Base-by-base conservation (phyloP, 2,329 filamentous ascomycete genomes). In the Aspergillus fumigatus region DNA sequence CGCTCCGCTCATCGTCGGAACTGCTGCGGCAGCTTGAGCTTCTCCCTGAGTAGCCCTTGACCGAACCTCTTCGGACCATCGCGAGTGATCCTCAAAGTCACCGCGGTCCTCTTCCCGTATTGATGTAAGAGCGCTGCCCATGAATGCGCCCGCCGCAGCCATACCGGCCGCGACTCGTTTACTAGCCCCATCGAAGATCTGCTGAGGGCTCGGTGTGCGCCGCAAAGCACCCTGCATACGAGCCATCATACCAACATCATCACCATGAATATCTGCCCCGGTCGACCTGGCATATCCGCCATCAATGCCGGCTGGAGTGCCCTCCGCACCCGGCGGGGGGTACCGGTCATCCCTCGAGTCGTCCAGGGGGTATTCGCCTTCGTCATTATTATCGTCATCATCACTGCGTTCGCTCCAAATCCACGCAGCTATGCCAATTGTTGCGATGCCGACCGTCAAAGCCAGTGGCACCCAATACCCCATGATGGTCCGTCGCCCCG, bases 41-140 rank as follows among this genome's bases (percentile, higher is more conserved):
- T 61, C 66, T 59, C 59, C 66, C 57, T 67, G 68, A 41, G 67
- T 75, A 55, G 75, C 76, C 64, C 88, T 85, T 50, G 88, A 82
- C 65, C 90, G 88, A 23, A 88, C 90, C 76, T 97, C 92, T 73
- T 97, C 92, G 14, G 88, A 92, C 93, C 93, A 97, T 52, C 90
- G 86, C 70, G 90, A 89, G 74, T 94, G 90, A 72, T 97, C 93
- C 61, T 86, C 87, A 71, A 88, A 94, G 52, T 88, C 88, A 59
- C 85, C 83, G 69, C 85, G 87, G 69, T 92, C 89, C 69, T 95
- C 92, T 71, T 96, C 90, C 54, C 89, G 84, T 62, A 95, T 94
- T 17, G 89, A 87, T 53, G 88, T 88, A 63, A 97, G 79, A 26
- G 91, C 92, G 59, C 88, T 91, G 45, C 91, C 91, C 59, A 96